A percentile compares a stretch with the other conserved stretches of the same genome.
Conservation (phyloP, 202 grass and related monocot genomes). For the Dendrocalamus latiflorus region DNA sequence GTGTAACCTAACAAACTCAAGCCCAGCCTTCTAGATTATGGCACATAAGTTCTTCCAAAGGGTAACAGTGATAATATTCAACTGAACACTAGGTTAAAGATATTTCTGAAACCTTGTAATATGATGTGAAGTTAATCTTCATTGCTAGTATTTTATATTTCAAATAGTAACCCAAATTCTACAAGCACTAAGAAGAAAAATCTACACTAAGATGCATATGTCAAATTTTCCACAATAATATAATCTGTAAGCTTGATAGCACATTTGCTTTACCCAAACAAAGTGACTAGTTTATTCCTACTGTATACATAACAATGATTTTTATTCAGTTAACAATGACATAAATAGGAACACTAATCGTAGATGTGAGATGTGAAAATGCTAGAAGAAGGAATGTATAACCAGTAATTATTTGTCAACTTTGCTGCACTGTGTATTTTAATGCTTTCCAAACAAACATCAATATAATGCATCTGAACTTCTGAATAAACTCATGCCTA, state of each 20-base stretch:
- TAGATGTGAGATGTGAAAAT: not conserved
- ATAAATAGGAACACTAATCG: not conserved
- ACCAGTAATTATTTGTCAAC: not conserved
- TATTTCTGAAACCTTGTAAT: too few relatives aligned
- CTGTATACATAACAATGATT: not conserved
- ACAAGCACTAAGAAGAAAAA: too few relatives aligned
- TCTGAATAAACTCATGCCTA: not conserved
- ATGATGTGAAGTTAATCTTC: too few relatives aligned
- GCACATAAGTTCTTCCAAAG: too few relatives aligned
- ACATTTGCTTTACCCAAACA: not conserved
- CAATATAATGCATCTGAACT: not conserved
- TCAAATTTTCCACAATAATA: not conserved
- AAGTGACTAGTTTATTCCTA: not conserved
- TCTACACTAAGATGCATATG: too few relatives aligned
- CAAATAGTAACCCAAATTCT: too few relatives aligned
- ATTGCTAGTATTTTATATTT: too few relatives aligned
- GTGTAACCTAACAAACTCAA: too few relatives aligned
- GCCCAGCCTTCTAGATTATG: too few relatives aligned
- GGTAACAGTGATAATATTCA: too few relatives aligned
- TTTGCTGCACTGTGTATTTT: not conserved
- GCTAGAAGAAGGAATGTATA: not conserved
- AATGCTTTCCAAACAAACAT: not conserved
- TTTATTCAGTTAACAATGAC: not conserved
- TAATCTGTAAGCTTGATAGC: not conserved
- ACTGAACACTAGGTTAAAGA: too few relatives aligned